Evolutionary conservation across 73 alveolate species (phyloP), one percentile per base, ranked within the genome.

Genomic region (Blepharisma stoltei): DNA sequence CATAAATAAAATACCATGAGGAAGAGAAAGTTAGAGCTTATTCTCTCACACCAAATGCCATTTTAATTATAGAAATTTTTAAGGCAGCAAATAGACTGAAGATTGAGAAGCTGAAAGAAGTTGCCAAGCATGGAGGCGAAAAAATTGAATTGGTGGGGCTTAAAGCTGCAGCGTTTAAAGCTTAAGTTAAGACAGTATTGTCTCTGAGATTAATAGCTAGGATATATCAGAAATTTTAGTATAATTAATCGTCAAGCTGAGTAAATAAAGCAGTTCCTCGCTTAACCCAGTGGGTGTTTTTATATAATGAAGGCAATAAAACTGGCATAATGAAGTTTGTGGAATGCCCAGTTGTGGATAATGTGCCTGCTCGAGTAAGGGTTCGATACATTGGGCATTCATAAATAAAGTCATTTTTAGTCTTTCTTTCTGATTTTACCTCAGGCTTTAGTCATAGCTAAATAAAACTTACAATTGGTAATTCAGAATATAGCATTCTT

Each of bases 261-360:
- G 97, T 78, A 46, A 95, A 84, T 76, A 95, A 78, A 71, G 99
- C 99, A 76, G 92, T 96, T 52, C 99, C 97, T 83, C 99, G 85
- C 79, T 95, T 95, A 0, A 89, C 88, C 99, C 99, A 95, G 75
- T 93, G 97, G 75, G 87, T 87, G 66, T 88, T 90, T 48, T 83
- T 81, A 67, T 81, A 78, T 38, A 67, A 69, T 6, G 94, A 80
- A 9, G 93, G 94, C 79, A 93, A 65, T 70, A 90, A 80, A 6
- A 85, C 94, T 20, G 97, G 81, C 70, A 95, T 85, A 71, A 95
- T 94, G 92, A 83, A 93, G 83, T 95, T 95, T 6, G 98, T 93
- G 18, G 98, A 93, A 84, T 95, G 99, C 4, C 99, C 99, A 7
- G 99, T 95, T 18, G 99, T 91, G 47, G 98, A 86, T 38, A 95